Evolutionary conservation across 352 stramenopile genomes (phyloP).

Genomic region (Phytophthora boehmeriae): DNA sequence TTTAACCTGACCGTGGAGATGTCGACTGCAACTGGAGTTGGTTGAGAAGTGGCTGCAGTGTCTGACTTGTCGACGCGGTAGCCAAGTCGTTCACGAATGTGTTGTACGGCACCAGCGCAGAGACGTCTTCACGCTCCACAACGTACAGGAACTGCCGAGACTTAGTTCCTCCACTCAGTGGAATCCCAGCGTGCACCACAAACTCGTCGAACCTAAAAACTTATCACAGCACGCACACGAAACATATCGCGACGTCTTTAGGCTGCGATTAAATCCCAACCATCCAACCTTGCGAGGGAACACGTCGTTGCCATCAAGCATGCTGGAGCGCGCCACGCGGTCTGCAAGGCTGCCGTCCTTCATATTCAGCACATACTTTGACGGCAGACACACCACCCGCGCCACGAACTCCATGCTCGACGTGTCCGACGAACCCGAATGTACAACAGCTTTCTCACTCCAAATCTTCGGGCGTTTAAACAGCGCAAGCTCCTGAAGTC

Average conservation of each 20-base stretch:
- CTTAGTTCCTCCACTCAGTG: constrained; percentile 10
- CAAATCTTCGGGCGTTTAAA: constrained; percentile 28
- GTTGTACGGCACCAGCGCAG: constrained; percentile 24
- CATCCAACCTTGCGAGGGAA: constrained; percentile 41
- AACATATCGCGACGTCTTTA: background rate
- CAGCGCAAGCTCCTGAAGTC: constrained; percentile 24
- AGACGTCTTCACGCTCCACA: constrained; percentile 26
- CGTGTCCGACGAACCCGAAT: constrained; percentile 8
- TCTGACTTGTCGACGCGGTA: background rate
- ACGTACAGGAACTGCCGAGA: constrained; percentile 29
- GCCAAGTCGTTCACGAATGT: constrained; percentile 24
- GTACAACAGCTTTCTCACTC: constrained; percentile 10
- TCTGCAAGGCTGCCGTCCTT: constrained; percentile 34
- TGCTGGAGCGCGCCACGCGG: constrained; percentile 24
- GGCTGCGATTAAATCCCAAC: constrained; percentile 23
- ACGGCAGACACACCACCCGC: constrained; percentile 31
- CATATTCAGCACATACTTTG: constrained; percentile 43
- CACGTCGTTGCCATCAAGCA: constrained; percentile 4
- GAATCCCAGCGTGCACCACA: constrained; percentile 34
- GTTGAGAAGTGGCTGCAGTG: constrained; percentile 9
- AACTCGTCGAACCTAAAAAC: constrained; percentile 23
- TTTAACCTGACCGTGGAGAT: background rate
- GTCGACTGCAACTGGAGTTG: background rate
- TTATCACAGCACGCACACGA: constrained; percentile 30
- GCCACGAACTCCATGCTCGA: constrained; percentile 23